Conservation (phyloP, 2,329 filamentous ascomycete species). For the Fusarium luffae region DNA sequence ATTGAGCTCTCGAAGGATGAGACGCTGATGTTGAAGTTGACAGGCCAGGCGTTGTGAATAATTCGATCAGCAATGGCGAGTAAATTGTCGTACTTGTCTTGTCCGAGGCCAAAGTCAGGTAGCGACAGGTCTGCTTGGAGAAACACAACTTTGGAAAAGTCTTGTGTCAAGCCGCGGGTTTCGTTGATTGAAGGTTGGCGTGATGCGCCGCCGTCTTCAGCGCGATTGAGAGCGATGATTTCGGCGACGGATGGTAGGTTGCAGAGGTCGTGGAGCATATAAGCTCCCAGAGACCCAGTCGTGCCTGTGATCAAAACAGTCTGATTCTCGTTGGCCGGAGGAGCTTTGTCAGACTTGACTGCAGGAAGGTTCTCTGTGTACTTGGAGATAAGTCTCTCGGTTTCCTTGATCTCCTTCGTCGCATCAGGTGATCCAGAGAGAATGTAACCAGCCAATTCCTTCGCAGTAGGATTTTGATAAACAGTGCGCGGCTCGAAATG, state of each 20-base stretch:
- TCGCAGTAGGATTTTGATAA: neutral
- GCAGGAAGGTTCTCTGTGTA: neutral
- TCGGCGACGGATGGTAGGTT: neutral
- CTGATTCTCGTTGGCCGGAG: fast-evolving
- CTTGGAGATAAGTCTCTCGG: neutral
- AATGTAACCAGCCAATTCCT: neutral
- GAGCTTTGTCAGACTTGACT: fast-evolving
- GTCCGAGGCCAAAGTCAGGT: neutral
- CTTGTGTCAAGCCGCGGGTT: neutral
- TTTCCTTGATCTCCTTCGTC: neutral
- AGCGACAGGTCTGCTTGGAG: neutral
- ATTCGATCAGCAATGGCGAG: neutral
- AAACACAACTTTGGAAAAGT: neutral
- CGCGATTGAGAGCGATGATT: neutral
- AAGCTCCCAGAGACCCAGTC: neutral
- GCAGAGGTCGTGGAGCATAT: conserved; percentile 5
- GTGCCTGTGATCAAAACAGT: neutral
- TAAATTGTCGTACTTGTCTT: neutral
- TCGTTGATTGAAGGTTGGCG: neutral
- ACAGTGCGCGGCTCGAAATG: neutral
- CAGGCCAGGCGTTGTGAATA: conserved; percentile 13
- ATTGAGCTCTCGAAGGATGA: neutral
- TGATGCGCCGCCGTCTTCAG: neutral
- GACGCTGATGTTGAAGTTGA: conserved; percentile 20
- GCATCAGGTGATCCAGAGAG: fast-evolving